Evolutionary conservation across 2,329 filamentous ascomycete genomes (phyloP), one percentile per base, ranked within the genome.

Genomic region (Alternaria viburni): DNA sequence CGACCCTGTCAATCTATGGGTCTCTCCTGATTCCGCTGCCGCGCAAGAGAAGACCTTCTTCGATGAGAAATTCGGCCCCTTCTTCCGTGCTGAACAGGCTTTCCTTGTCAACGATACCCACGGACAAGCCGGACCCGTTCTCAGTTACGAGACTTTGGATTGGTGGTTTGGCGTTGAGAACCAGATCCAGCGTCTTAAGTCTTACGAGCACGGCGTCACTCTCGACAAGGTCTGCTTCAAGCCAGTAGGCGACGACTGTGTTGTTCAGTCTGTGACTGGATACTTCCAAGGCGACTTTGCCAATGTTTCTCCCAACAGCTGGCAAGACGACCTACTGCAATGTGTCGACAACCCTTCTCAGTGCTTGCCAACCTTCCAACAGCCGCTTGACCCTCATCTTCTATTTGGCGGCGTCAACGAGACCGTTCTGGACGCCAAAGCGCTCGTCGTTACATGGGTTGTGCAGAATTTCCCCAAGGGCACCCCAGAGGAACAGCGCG

Each of bases 91-190:
- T 0, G 92, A 99, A 79, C 96, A 99, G 81, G 88, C 90, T 1
- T 99, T 99, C 79, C 80, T 99, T 13, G 93, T 98, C 65, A 99
- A 98, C 67, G 94, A 97, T 70, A 93, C 89, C 0, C 78, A 86
- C 1, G 84, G 85, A 3, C 88, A 87, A 0, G 86, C 89, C 3
- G 89, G 91, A 0, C 92, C 93, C 0, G 93, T 98, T 2, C 82
- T 99, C 60, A 93, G 88, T 78, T 96, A 96, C 69, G 93, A 97
- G 9, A 97, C 92, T 0, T 84, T 99, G 10, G 83, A 86, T 25
- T 99, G 96, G 96, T 98, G 95, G 96, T 92, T 96, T 75, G 92
- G 90, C 65, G 90, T 98, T 2, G 96, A 99, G 78, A 88, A 89
- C 69, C 89, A 90, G 52, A 88, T 98, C 36, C 86, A 86, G 60